Evolutionary conservation across 768 basidiomycete species (phyloP).

Genomic region (Tulasnella sp.): DNA sequence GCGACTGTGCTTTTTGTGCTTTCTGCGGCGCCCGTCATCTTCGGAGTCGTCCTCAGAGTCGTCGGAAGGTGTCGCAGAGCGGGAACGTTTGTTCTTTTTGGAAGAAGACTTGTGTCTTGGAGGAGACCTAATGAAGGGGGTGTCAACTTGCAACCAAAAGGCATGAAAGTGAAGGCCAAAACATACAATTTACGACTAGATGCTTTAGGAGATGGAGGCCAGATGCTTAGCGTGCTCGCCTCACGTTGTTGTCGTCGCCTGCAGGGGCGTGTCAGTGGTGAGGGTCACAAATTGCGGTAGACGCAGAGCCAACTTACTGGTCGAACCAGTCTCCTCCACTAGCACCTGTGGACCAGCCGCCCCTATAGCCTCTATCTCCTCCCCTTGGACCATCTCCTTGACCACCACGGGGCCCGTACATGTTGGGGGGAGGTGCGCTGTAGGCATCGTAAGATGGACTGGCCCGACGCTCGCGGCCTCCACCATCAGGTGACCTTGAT

Average conservation of each 20-base stretch:
- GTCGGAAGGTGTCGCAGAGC: neutral
- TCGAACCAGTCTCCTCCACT: constrained; percentile 56
- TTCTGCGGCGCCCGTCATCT: constrained; percentile 17
- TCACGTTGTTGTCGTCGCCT: constrained; percentile 72
- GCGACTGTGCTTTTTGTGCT: constrained; percentile 19
- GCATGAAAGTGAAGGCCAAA: neutral
- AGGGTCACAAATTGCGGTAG: neutral
- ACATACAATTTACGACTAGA: constrained; percentile 57
- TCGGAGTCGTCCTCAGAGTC: constrained; percentile 20
- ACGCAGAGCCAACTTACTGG: constrained; percentile 45
- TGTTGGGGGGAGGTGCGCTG: constrained; percentile 46
- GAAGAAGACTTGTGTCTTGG: constrained; percentile 44
- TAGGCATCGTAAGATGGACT: constrained; percentile 65
- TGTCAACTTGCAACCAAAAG: constrained; percentile 42
- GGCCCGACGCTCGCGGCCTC: constrained; percentile 17
- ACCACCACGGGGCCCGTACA: constrained; percentile 49
- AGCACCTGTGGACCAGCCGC: constrained; percentile 32
- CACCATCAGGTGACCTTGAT: neutral
- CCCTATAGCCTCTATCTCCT: constrained; percentile 40
- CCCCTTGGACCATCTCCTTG: constrained; percentile 34
- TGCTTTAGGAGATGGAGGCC: constrained; percentile 77
- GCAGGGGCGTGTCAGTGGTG: constrained; percentile 20
- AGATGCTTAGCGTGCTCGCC: constrained; percentile 54
- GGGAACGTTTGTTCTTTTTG: constrained; percentile 44
- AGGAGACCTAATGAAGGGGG: constrained; percentile 53